Evolutionary conservation across 768 basidiomycete genomes (phyloP).

Genomic region (Kwoniella botswanensis): DNA sequence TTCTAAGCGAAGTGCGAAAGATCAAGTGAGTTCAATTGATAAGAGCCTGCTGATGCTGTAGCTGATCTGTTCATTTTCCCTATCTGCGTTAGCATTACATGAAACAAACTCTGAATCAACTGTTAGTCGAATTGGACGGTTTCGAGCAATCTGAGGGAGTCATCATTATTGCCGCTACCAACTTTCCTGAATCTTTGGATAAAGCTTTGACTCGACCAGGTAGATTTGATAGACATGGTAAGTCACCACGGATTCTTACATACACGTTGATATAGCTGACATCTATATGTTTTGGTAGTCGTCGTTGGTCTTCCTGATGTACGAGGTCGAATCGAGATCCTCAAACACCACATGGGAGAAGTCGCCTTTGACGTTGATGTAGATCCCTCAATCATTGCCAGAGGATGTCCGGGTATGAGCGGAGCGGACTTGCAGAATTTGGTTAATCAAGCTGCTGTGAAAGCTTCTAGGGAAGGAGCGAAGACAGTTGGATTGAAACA

Average conservation of each 20-base stretch:
- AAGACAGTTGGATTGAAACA: constrained; percentile 75
- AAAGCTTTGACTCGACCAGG: constrained; percentile 95
- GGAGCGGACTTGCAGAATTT: constrained; percentile 97
- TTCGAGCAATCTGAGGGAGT: constrained; percentile 89
- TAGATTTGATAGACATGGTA: constrained; percentile 82
- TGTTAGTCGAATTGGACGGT: constrained; percentile 96
- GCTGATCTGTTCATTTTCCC: constrained; percentile 47
- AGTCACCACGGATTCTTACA: constrained; percentile 5
- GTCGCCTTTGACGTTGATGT: constrained; percentile 70
- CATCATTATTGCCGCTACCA: constrained; percentile 90
- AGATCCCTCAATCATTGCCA: constrained; percentile 84
- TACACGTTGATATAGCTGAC: not conserved
- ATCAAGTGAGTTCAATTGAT: constrained; percentile 40
- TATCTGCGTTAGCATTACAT: too few relatives aligned
- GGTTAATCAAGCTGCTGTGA: constrained; percentile 96
- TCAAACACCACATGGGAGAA: constrained; percentile 86
- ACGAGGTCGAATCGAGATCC: constrained; percentile 86
- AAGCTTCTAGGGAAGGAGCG: constrained; percentile 84
- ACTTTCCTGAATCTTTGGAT: constrained; percentile 93
- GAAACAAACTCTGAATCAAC: constrained; percentile 79
- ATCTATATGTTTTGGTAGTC: constrained; percentile 58
- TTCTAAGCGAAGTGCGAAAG: constrained; percentile 66
- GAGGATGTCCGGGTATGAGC: constrained; percentile 94
- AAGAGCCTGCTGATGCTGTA: not conserved
- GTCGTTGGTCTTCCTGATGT: constrained; percentile 94